phyloP scores from a whole-genome alignment of 2,329 filamentous ascomycete species.

The Tolypocladium inflatum region DNA sequence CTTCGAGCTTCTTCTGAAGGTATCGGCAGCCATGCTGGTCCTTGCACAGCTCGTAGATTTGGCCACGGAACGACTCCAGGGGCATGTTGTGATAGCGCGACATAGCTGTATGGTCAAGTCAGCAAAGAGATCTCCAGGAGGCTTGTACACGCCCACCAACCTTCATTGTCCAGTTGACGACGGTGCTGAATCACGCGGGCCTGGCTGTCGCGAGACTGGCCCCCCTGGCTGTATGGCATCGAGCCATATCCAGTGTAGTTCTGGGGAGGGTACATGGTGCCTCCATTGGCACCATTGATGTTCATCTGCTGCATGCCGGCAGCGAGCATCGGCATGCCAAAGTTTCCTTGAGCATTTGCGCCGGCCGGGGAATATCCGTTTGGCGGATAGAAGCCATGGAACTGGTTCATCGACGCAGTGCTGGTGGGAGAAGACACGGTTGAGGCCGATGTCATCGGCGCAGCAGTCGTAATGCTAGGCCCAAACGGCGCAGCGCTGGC shows the following conservation, averaged over 20 bases:
- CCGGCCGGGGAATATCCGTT: conserved; percentile 19
- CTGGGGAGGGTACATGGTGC: conserved; percentile 42
- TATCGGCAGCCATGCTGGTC: conserved; percentile 97
- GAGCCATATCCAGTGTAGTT: conserved; percentile 49
- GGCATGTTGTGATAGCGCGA: conserved; percentile 77
- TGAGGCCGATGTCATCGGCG: conserved; percentile 14
- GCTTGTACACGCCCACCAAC: conserved; percentile 26
- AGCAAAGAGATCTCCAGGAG: conserved; percentile 10
- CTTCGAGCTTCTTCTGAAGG: conserved; percentile 93
- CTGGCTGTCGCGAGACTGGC: conserved; percentile 62
- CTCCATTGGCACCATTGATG: conserved; percentile 33
- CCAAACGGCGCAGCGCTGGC: conserved; percentile 73
- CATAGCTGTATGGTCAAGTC: conserved; percentile 39
- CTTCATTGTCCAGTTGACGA: conserved; percentile 64
- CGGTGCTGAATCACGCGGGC: conserved; percentile 67
- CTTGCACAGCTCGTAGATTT: conserved; percentile 88
- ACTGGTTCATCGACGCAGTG: conserved; percentile 14
- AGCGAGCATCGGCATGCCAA: conserved; percentile 42
- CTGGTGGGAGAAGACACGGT: conserved; percentile 14
- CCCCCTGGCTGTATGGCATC: conserved; percentile 37
- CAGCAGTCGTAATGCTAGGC: conserved; percentile 34
- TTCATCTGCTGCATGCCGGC: conserved; percentile 61
- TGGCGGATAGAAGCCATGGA: conserved; percentile 21
- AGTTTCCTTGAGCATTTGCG: conserved; percentile 8
- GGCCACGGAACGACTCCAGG: conserved; percentile 69